Evolutionary conservation across 306 rosid species (phyloP).

Genomic region (Trifolium dubium): DNA sequence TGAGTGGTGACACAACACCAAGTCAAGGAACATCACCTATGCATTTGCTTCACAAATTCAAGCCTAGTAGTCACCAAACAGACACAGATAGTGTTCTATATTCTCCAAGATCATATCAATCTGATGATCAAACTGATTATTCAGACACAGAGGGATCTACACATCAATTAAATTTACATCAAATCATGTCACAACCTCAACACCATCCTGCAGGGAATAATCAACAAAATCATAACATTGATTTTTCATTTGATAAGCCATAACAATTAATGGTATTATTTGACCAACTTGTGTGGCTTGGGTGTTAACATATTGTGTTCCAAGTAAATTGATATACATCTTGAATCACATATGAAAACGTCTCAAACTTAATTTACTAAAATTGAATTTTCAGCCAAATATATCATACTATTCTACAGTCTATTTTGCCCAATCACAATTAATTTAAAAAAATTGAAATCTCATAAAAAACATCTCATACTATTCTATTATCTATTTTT

Average conservation of each 20-base stretch:
- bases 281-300: background rate
- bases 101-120: slow-evolving; percentile 62
- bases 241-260: slow-evolving; percentile 63
- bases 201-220: slow-evolving; percentile 4
- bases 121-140: slow-evolving; percentile 54
- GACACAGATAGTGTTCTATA: slow-evolving; percentile 48
- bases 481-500: no score
- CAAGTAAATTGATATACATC: background rate
- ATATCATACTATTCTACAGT: no score
- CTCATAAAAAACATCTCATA: no score
- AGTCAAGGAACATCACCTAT: slow-evolving; percentile 64
- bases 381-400: no score
- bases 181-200: slow-evolving; percentile 19
- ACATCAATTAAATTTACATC: background rate
- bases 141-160: slow-evolving; percentile 47
- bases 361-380: no score
- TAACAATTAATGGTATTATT: background rate
- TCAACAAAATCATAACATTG: slow-evolving; percentile 36
- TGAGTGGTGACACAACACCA: slow-evolving; percentile 67
- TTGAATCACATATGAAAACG: no score
- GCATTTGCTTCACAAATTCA: slow-evolving; percentile 59
- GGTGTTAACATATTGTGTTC: background rate
- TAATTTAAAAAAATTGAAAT: no score
- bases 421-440: no score
- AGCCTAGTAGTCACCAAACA: slow-evolving; percentile 42